Conservation (phyloP, 192 early-diverging fungal species). For the Backusella psychrophila region DNA sequence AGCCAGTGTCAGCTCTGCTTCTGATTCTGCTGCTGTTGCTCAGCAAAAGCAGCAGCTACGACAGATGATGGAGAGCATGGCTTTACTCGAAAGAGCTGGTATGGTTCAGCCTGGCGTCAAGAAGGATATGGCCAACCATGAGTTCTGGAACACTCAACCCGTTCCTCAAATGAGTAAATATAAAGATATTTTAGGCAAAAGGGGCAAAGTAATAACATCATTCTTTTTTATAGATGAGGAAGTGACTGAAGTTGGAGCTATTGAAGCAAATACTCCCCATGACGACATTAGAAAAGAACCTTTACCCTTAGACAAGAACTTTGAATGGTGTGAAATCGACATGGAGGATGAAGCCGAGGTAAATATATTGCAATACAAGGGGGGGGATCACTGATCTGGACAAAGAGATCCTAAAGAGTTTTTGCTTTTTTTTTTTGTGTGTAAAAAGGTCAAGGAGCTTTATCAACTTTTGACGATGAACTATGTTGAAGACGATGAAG, state of each 20-base stretch:
- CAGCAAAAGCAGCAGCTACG: constrained; percentile 18
- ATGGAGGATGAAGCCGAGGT: constrained; percentile 72
- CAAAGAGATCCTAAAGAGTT: background rate
- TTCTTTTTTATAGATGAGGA: constrained; percentile 54
- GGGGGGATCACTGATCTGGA: background rate
- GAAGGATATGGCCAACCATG: constrained; percentile 62
- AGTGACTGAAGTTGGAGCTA: constrained; percentile 71
- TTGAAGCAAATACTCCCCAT: constrained; percentile 72
- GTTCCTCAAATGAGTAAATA: constrained; percentile 74
- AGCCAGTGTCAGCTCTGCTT: background rate
- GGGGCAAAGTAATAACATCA: background rate
- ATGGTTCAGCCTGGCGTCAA: constrained; percentile 21
- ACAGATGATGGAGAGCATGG: constrained; percentile 22
- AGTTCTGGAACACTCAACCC: constrained; percentile 98
- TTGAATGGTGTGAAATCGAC: constrained; percentile 88
- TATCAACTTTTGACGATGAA: constrained; percentile 87
- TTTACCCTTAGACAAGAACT: constrained; percentile 82
- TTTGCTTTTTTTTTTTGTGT: background rate
- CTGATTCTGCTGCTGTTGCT: constrained; percentile 15
- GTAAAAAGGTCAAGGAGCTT: constrained; percentile 71
- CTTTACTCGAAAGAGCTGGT: constrained; percentile 23
- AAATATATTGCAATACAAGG: background rate
- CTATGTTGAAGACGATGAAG: constrained; percentile 97
- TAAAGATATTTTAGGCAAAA: background rate
- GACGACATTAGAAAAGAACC: constrained; percentile 83